Evolutionary conservation across 371 early-diverging fungal species (phyloP), one percentile per base, ranked within the genome.

Genomic region (Fennellomyces sp.): DNA sequence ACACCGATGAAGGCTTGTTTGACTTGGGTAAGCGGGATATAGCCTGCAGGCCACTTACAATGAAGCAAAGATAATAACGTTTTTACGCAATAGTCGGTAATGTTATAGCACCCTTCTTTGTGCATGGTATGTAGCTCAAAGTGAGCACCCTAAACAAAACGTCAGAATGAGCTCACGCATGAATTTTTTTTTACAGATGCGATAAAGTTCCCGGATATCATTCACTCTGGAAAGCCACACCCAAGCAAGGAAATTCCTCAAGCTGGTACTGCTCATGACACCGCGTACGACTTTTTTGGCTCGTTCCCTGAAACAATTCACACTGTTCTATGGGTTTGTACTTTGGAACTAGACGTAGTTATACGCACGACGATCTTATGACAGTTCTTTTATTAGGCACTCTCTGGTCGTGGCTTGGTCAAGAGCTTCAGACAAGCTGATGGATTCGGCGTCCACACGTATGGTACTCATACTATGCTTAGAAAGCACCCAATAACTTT

Each of bases 1-100:
- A 82, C 61, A 86, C 86, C 2, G 82, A 82, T 13, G 83, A 86
- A 69, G 85, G 85, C 25, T 70, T 69, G 41, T 83, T 74, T 64
- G 86, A 73, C 61, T 30, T 72, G 42, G 58, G 64, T 64, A 52
- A 45, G 39, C n/a, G n/a, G n/a, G n/a, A n/a, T n/a, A n/a, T n/a
- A n/a, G n/a, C n/a, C n/a, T n/a, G n/a, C n/a, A n/a, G n/a, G n/a
- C n/a, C n/a, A n/a, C n/a, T n/a, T n/a, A n/a, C n/a, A n/a, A n/a
- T n/a, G n/a, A n/a, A n/a, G n/a, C n/a, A n/a, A n/a, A n/a, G n/a
- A n/a, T n/a, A n/a, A n/a, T n/a, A n/a, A n/a, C n/a, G n/a, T n/a
- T n/a, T n/a, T n/a, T n/a, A n/a, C n/a, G n/a, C n/a, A n/a, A n/a
- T 76, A 55, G 78, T 80, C 51, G 83, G 79, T 10, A 75, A 75